Percentiles rank a stretch among this genome's conserved stretches.
Conservation (phyloP, 345 rosid species). For the Brassica cretica region DNA sequence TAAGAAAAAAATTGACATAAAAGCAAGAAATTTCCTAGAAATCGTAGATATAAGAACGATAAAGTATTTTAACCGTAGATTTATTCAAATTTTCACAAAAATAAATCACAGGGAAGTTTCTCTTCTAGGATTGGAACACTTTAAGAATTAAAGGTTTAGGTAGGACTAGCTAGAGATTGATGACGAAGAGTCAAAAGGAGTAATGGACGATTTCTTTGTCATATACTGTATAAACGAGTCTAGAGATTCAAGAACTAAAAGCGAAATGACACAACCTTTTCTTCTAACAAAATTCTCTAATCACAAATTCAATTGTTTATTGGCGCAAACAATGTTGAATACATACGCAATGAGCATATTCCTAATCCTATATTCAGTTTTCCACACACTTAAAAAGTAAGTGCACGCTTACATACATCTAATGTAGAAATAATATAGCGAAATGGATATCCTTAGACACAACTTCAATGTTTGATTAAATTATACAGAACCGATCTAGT, state of each 20-base stretch:
- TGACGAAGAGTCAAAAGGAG: neutral
- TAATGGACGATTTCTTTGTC: neutral
- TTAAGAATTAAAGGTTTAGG: neutral
- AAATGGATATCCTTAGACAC: neutral
- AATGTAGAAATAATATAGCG: neutral
- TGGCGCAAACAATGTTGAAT: neutral
- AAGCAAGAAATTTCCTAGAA: neutral
- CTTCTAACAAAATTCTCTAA: neutral
- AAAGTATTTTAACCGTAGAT: too few species aligned
- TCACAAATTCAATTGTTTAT: neutral
- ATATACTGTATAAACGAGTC: neutral
- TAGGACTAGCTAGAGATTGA: neutral
- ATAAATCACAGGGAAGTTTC: neutral
- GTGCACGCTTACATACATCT: neutral
- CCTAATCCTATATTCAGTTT: neutral
- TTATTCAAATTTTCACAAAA: neutral
- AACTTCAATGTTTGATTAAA: neutral
- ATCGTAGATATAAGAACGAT: neutral
- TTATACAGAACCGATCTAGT: neutral
- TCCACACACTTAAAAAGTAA: neutral
- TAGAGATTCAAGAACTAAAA: neutral
- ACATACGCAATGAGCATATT: neutral
- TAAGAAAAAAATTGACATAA: neutral
- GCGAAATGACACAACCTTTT: neutral
- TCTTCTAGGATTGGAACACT: neutral